Conservation (phyloP, 495 filamentous ascomycete species). For the Tetracladium setigerum region DNA sequence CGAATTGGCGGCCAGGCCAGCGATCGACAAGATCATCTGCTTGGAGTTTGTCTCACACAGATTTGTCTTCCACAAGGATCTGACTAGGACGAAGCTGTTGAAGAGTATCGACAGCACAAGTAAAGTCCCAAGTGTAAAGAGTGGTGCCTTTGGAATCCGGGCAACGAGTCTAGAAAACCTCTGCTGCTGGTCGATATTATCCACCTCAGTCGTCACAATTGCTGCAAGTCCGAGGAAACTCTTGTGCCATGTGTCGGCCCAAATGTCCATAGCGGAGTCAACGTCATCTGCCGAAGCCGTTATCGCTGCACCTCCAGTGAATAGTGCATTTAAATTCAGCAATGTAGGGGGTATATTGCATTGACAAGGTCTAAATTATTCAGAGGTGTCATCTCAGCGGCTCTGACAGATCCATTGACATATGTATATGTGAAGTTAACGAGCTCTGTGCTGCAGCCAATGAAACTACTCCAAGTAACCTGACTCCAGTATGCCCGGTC, state of each 20-base stretch:
- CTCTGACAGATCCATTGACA: conserved; percentile 3
- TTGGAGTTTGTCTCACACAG: background rate
- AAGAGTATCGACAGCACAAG: background rate
- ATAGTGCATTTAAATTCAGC: background rate
- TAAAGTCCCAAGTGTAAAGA: background rate
- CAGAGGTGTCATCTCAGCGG: background rate
- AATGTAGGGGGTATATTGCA: background rate
- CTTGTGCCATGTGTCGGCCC: conserved; percentile 1
- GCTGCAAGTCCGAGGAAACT: background rate
- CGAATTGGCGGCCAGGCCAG: background rate
- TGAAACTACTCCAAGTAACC: background rate
- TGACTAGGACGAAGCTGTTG: background rate
- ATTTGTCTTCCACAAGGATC: background rate
- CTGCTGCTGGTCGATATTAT: conserved; percentile 1
- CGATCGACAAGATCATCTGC: background rate
- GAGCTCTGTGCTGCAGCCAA: background rate
- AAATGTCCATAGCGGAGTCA: background rate
- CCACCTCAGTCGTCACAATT: background rate
- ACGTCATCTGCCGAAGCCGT: background rate
- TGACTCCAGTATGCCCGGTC: background rate
- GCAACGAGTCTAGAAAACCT: background rate
- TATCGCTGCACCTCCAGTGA: background rate
- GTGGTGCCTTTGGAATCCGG: conserved; percentile 3
- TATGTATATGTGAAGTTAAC: conserved; percentile 1
- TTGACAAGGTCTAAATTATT: background rate